Percentiles rank a stretch among this genome's conserved stretches.
These are phyloP conservation scores for Fusarium stilboides DNA, from an alignment of 2,329 filamentous ascomycete species.

Conservation along the genomic window DNA sequence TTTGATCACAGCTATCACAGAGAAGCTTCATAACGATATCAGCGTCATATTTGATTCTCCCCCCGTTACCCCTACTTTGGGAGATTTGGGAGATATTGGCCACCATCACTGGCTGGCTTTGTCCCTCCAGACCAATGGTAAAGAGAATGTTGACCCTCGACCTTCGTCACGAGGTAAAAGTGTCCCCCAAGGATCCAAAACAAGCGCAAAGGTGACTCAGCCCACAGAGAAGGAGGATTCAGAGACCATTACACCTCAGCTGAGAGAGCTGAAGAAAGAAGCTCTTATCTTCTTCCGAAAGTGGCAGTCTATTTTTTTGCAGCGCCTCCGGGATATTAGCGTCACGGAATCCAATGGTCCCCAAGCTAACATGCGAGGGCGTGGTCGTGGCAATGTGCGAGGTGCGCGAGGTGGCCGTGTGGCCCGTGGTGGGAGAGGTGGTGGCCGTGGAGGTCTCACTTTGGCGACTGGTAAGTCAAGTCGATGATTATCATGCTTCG, in stretches of 20 bases:
- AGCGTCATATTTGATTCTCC: slow-evolving; percentile 67
- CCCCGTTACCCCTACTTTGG: slow-evolving; percentile 52
- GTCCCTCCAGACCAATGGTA: slow-evolving; percentile 51
- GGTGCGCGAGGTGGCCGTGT: slow-evolving; percentile 51
- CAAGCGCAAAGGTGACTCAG: slow-evolving; percentile 50
- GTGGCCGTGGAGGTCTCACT: slow-evolving; percentile 49
- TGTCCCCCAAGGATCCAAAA: slow-evolving; percentile 26
- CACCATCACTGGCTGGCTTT: slow-evolving; percentile 57
- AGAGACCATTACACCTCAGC: slow-evolving; percentile 59
- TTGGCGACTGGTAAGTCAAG: slow-evolving; percentile 56
- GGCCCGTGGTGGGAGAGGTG: slow-evolving; percentile 53
- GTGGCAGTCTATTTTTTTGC: slow-evolving; percentile 81
- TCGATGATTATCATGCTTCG: not conserved
- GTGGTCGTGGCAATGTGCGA: slow-evolving; percentile 54
- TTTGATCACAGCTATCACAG: slow-evolving; percentile 67
- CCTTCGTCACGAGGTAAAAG: slow-evolving; percentile 20
- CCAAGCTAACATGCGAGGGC: slow-evolving; percentile 52
- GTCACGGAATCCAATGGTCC: slow-evolving; percentile 59
- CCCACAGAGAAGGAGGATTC: slow-evolving; percentile 53
- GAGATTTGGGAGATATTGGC: slow-evolving; percentile 51
- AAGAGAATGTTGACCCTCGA: slow-evolving; percentile 38
- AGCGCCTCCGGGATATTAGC: slow-evolving; percentile 78
- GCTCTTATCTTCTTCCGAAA: slow-evolving; percentile 81
- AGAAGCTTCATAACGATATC: slow-evolving; percentile 69
- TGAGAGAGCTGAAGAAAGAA: slow-evolving; percentile 78